These are phyloP conservation scores for Yamadazyma diospyri DNA, from an alignment of 1,139 yeast genomes.

Conservation along the genomic window DNA sequence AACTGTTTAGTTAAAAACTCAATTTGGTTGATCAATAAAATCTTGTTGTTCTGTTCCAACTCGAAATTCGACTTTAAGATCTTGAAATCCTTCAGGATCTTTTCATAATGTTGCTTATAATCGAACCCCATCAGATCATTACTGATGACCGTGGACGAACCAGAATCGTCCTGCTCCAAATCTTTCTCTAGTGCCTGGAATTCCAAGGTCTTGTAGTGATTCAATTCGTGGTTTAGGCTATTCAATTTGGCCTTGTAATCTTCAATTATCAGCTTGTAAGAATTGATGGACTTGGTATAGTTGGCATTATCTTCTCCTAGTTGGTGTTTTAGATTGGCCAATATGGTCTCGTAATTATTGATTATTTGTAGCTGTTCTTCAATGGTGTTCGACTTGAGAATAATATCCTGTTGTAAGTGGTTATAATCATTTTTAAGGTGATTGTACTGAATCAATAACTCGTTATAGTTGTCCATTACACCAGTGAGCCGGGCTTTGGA, in stretches of 20 bases:
- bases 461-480: too few species aligned
- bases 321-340: constrained; percentile 10
- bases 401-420: constrained; percentile 16
- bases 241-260: constrained; percentile 29
- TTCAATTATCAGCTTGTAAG: constrained; percentile 31
- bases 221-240: constrained; percentile 23
- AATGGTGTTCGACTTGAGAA: constrained; percentile 15
- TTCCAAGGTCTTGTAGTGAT: constrained; percentile 16
- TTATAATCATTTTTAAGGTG: constrained; percentile 13
- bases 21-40: constrained; percentile 52
- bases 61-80: constrained; percentile 40
- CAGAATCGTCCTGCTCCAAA: constrained; percentile 8
- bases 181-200: constrained; percentile 13
- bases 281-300: constrained; percentile 27
- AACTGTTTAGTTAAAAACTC: constrained; percentile 43
- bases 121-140: background rate
- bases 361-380: constrained; percentile 16
- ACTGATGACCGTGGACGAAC: background rate
- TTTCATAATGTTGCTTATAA: constrained; percentile 24
- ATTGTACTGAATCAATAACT: constrained; percentile 14
- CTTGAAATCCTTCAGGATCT: constrained; percentile 34
- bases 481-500: too few species aligned
- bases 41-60: constrained; percentile 49
- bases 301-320: constrained; percentile 16
- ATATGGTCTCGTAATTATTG: constrained; percentile 16